Conservation (phyloP, 116 monocot species). For the Posidonia oceanica region DNA sequence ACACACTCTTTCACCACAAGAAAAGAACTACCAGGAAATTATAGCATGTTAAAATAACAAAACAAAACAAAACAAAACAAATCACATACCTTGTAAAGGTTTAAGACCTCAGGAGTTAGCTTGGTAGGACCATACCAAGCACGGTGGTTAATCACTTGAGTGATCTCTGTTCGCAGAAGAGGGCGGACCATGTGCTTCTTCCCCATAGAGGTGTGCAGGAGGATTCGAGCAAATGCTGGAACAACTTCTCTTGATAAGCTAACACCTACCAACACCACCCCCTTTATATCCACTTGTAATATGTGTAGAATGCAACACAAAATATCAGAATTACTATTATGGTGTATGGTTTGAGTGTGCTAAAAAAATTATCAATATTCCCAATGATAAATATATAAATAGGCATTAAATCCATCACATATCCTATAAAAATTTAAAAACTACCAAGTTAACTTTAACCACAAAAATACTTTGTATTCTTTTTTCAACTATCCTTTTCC, state of each 20-base stretch:
- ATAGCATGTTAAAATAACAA: too few species aligned
- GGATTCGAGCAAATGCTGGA: constrained; percentile 93
- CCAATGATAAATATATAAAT: too few species aligned
- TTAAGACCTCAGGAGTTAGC: constrained; percentile 59
- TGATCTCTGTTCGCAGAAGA: constrained; percentile 81
- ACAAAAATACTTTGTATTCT: too few species aligned
- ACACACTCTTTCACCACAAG: too few species aligned
- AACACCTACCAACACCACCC: constrained; percentile 64
- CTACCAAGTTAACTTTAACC: too few species aligned
- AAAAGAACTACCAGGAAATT: too few species aligned
- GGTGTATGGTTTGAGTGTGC: neutral
- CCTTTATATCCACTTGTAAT: constrained; percentile 62
- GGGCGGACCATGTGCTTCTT: constrained; percentile 95
- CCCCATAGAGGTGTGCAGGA: constrained; percentile 78
- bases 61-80: too few species aligned
- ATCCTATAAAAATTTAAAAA: too few species aligned
- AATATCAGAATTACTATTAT: neutral
- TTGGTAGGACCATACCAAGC: constrained; percentile 88
- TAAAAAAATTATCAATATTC: too few species aligned
- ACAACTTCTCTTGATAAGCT: constrained; percentile 91
- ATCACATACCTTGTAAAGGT: constrained; percentile 66
- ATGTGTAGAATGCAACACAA: neutral
- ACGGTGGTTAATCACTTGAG: constrained; percentile 79
- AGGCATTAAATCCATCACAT: too few species aligned
- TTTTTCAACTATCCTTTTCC: too few species aligned